Evolutionary conservation across 2,329 filamentous ascomycete genomes (phyloP), one percentile per base, ranked within the genome.

Genomic region (Cryphonectria radicalis): DNA sequence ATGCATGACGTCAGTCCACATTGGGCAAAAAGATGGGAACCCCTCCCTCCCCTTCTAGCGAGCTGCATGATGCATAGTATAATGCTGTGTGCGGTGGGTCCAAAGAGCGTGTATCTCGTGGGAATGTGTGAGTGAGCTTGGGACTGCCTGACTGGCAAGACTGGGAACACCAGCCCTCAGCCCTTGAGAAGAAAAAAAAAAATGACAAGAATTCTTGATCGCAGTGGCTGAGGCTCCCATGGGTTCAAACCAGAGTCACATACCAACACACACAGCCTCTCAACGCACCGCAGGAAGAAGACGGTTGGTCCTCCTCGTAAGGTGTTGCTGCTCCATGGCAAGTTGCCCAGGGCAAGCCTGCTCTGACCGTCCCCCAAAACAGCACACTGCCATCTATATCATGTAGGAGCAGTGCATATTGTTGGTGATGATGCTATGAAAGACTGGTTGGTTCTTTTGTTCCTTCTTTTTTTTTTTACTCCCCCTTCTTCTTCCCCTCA

Each of bases 101-200:
- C 17, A 14, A 8, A 22, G 43, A 43, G 42, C 19, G 13, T 17
- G 42, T 43, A 19, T 17, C 42, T 43, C 11, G 43, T 50, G 43
- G 1, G 43, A 22, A 19, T 7, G 43, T 50, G 43, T 50, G 43
- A 8, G 14, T 46, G 42, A 13, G 42, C 0, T 6, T 43, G 42
- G 42, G 19, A 2, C 42, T 50, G 10, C 3, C 2, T 19, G 43
- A 22, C 43, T 19, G 43, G 42, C 42, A 17, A 4, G 46, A 6
- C 22, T n/a, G 46, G 46, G 22, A 50, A 4, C 46, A 50, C 46
- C 19, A 17, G 22, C 46, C 22, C n/a, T 6, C n/a, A 46, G 1
- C 28, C 1, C 1, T 32, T 3, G 3, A 32, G 1, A 1, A 1
- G 1, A 2, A 3, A 3, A 3, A 3, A 3, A 40, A 40, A 40